Evolutionary conservation across 192 early-diverging fungal genomes (phyloP).

Genomic region (Coemansia sp.): DNA sequence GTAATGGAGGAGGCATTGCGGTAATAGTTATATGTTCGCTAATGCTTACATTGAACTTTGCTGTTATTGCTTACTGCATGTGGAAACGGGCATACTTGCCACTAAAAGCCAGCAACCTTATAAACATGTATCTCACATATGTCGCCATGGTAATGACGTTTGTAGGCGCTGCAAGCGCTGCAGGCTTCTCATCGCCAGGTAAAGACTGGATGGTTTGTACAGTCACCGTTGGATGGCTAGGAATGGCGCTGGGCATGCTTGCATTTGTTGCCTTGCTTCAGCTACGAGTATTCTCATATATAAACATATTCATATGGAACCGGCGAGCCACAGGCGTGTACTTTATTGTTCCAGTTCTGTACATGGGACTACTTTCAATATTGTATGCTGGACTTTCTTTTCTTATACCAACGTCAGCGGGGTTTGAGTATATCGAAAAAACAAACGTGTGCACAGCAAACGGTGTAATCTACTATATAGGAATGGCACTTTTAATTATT

Average conservation of each 20-base stretch:
- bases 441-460: constrained; percentile 28
- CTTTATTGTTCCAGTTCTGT: constrained; percentile 25
- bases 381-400: constrained; percentile 32
- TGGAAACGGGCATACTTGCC: constrained; percentile 40
- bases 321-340: constrained; percentile 29
- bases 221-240: constrained; percentile 39
- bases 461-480: constrained; percentile 28
- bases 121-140: constrained; percentile 43
- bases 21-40: constrained; percentile 35
- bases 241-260: constrained; percentile 40
- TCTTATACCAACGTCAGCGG: constrained; percentile 14
- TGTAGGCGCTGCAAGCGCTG: constrained; percentile 24
- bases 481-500: constrained; percentile 23
- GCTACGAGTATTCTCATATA: constrained; percentile 39
- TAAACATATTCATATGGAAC: constrained; percentile 36
- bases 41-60: constrained; percentile 24
- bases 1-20: constrained; percentile 29
- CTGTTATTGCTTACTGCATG: constrained; percentile 25
- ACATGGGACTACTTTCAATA: constrained; percentile 17
- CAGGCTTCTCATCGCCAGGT: constrained; percentile 11
- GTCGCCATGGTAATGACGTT: constrained; percentile 41
- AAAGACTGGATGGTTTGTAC: constrained; percentile 39
- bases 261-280: constrained; percentile 34
- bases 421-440: constrained; percentile 21
- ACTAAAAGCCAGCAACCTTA: constrained; percentile 30